Percentiles rank a stretch among this genome's conserved stretches.
phyloP scores from a whole-genome alignment of 139 green algal genomes.

The Zygnema cylindricum region DNA sequence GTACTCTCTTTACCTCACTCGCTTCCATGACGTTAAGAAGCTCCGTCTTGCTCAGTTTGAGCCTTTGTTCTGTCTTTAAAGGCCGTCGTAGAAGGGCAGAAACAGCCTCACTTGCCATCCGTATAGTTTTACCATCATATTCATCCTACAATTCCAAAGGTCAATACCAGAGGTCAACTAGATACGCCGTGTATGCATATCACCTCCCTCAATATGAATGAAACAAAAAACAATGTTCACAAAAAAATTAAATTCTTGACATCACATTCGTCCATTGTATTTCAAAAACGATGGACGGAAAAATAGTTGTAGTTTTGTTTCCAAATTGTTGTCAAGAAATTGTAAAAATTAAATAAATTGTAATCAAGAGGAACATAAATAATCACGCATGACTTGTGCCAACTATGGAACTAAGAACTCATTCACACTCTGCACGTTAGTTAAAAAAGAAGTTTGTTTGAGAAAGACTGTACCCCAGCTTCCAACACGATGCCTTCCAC shows the following conservation, averaged over 20 bases:
- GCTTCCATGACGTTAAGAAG: slow-evolving; percentile 20
- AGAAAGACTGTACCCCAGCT: neutral
- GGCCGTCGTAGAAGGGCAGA: neutral
- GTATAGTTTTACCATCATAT: slow-evolving; percentile 26
- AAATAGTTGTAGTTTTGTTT: too few species aligned
- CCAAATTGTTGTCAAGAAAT: too few species aligned
- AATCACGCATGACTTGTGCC: too few species aligned
- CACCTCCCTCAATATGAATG: neutral
- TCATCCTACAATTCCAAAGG: slow-evolving; percentile 9
- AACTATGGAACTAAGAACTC: too few species aligned
- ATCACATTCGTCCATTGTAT: too few species aligned
- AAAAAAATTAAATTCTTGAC: neutral
- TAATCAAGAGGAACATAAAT: too few species aligned
- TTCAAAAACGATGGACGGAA: too few species aligned
- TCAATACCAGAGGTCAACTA: too few species aligned
- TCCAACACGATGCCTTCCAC: slow-evolving; percentile 32
- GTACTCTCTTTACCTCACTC: neutral
- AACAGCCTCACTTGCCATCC: slow-evolving; percentile 23
- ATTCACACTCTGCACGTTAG: too few species aligned
- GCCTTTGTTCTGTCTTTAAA: slow-evolving; percentile 18
- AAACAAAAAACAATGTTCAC: neutral
- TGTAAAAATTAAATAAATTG: too few species aligned
- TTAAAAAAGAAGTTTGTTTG: too few species aligned
- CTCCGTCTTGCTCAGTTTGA: slow-evolving; percentile 35
- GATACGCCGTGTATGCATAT: neutral